Evolutionary conservation across 2,329 filamentous ascomycete genomes (phyloP), one percentile per base, ranked within the genome.

Genomic region (Rhynchosporium agropyri): DNA sequence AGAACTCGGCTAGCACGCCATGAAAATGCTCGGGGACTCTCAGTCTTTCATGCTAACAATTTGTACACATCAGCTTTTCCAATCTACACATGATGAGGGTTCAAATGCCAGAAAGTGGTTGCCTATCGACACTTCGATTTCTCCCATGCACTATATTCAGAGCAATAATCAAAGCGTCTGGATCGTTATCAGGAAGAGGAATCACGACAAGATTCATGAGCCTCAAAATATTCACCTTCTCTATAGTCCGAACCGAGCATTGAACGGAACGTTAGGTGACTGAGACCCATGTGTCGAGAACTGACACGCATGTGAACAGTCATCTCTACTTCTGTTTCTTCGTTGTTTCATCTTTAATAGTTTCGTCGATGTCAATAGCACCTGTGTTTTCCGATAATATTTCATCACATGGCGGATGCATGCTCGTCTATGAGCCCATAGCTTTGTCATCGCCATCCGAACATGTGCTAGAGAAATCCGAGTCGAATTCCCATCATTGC

Each of bases 131-230:
- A 9, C 8, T 31, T 36, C 54, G 38, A 8, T 42, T 43, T 4
- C 20, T 59, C n/a, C 58, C 54, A 26, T 65, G 64, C n/a, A 63
- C 61, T n/a, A 65, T 60, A n/a, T 62, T 49, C 29, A 65, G 38
- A 0, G 63, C 33, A 13, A 63, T 63, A 3, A 36, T 38, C 2
- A 65, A n/a, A 3, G 61, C 60, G 20, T 58, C 49, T n/a, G 61
- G 48, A 36, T 65, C 55, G 38, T 63, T 57, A 8, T 65, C 61
- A 0, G n/a, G 48, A n/a, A 65, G 53, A 28, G 60, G 48, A 1
- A 65, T 38, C 10, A 55, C 55, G 10, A 49, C 51, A 4, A 20
- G 51, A 55, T 15, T n/a, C 43, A 20, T 46, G 43, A 28, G 43
- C 43, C 20, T 46, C 15, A n/a, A 46, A n/a, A 4, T 20, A 5